These are phyloP conservation scores for Pyrus bretschneideri DNA, from an alignment of 306 rosid species.

Conservation along the genomic window DNA sequence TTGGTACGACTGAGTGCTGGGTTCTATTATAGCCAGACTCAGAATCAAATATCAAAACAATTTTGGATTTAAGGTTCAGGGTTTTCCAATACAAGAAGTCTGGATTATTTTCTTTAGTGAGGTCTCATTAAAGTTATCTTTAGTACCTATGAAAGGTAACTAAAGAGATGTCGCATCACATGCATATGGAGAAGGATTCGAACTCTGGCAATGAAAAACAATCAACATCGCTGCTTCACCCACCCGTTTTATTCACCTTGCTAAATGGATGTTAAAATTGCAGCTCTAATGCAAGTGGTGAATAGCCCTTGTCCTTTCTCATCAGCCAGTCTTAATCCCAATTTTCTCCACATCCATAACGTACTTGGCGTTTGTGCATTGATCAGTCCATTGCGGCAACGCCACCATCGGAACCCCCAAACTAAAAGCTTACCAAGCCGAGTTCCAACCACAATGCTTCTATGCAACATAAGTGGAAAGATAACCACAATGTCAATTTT, in stretches of 20 bases:
- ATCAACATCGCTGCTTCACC: background rate
- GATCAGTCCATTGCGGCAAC: background rate
- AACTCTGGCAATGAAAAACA: too few relatives aligned
- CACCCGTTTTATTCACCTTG: background rate
- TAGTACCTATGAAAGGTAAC: too few relatives aligned
- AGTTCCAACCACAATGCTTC: background rate
- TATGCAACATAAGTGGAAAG: background rate
- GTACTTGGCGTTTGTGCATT: background rate
- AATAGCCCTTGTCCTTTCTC: background rate
- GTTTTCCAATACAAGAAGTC: too few relatives aligned
- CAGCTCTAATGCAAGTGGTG: background rate
- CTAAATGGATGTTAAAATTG: background rate
- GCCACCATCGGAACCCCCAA: background rate
- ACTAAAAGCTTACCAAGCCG: background rate
- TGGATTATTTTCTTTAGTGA: too few relatives aligned
- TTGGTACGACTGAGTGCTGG: too few relatives aligned
- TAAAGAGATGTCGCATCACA: too few relatives aligned
- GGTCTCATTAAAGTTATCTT: too few relatives aligned
- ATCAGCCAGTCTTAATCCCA: background rate
- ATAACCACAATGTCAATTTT: background rate
- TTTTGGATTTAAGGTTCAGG: too few relatives aligned
- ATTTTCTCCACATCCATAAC: background rate
- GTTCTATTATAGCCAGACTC: too few relatives aligned
- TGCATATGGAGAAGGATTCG: too few relatives aligned
- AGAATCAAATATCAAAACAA: too few relatives aligned